Evolutionary conservation across 805 yeast species (phyloP).

Genomic region (Blastobotrys robertii): DNA sequence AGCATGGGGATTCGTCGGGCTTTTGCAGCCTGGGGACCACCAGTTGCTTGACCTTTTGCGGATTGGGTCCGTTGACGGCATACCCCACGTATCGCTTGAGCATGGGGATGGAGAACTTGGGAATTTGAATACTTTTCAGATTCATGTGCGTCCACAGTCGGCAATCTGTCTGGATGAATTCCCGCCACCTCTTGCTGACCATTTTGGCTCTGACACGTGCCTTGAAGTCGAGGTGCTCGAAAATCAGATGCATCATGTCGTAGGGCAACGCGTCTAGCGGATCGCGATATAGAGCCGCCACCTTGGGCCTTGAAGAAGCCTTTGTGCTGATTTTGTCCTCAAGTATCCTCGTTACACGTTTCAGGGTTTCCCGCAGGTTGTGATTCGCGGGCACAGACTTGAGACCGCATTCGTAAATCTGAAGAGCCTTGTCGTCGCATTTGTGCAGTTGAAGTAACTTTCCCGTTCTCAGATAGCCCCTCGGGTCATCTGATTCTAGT

Average conservation of each 20-base stretch:
- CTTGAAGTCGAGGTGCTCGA: neutral
- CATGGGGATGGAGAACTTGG: neutral
- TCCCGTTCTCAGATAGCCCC: conserved; percentile 7
- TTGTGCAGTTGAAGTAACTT: conserved; percentile 1
- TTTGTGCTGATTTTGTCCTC: neutral
- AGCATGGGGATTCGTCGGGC: neutral
- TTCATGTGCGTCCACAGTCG: conserved; percentile 3
- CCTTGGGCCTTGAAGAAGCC: neutral
- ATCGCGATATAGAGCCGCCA: neutral
- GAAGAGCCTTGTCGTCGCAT: neutral
- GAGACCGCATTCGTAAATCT: neutral
- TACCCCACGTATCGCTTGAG: neutral
- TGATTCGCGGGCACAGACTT: neutral
- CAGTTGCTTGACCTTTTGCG: neutral
- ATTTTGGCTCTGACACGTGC: conserved; percentile 1
- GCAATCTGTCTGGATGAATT: conserved; percentile 1
- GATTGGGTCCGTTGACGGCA: neutral
- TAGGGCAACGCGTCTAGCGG: conserved; percentile 2
- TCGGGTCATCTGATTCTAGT: neutral
- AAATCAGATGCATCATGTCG: neutral
- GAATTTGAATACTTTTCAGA: neutral
- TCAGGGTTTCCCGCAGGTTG: neutral
- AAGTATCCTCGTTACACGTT: neutral
- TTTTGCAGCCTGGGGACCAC: neutral
- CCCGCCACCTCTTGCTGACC: conserved; percentile 5